phyloP scores from a whole-genome alignment of 352 stramenopile species.

The Globisporangium nunn region DNA sequence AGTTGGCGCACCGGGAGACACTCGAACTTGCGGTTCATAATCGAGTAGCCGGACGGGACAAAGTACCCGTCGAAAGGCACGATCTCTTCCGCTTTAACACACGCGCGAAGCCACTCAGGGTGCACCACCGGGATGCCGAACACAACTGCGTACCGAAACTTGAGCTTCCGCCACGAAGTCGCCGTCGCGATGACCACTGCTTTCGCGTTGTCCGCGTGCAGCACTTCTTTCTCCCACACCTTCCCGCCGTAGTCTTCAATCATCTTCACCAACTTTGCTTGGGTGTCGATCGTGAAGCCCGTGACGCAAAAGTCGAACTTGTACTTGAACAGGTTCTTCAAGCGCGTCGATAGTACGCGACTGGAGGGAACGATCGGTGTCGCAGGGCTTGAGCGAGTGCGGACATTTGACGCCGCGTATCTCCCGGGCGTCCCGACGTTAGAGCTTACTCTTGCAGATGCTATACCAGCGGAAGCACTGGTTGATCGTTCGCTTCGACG shows the following conservation, averaged over 20 bases:
- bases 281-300: conserved; percentile 47
- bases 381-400: conserved; percentile 37
- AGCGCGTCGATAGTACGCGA: conserved; percentile 37
- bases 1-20: conserved; percentile 37
- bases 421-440: conserved; percentile 13
- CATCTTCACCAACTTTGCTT: conserved; percentile 39
- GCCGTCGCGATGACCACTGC: conserved; percentile 68
- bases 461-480: not conserved
- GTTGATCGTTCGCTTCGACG: conserved; percentile 1
- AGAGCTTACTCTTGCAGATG: not conserved
- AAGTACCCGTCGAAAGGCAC: conserved; percentile 65
- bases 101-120: conserved; percentile 71
- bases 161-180: conserved; percentile 69
- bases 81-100: conserved; percentile 35
- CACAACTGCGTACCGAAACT: conserved; percentile 77
- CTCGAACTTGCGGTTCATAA: conserved; percentile 58
- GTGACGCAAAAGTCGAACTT: conserved; percentile 77
- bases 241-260: conserved; percentile 67
- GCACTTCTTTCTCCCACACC: conserved; percentile 40
- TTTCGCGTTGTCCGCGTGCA: conserved; percentile 41
- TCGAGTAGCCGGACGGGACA: conserved; percentile 59
- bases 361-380: conserved; percentile 38
- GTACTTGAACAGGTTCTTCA: conserved; percentile 58
- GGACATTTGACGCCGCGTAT: conserved; percentile 37
- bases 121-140: conserved; percentile 79